Conservation (phyloP, 495 filamentous ascomycete species). For the Antarctomyces pellizariae region DNA sequence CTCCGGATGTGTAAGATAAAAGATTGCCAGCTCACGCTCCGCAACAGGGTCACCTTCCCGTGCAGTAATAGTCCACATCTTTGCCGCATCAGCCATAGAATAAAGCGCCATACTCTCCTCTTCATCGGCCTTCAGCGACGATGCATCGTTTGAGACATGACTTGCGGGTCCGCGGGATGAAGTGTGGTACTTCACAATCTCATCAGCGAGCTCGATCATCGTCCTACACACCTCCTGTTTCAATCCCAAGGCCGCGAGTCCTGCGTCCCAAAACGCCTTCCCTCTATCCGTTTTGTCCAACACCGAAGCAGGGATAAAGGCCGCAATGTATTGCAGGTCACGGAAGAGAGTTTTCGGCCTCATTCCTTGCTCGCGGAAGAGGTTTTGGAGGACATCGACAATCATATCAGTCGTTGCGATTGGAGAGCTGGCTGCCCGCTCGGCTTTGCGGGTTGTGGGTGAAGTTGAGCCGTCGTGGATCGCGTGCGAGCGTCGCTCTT, state of each 20-base stretch:
- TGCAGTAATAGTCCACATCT: slow-evolving; percentile 85
- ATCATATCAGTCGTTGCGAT: slow-evolving; percentile 48
- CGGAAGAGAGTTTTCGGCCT: slow-evolving; percentile 84
- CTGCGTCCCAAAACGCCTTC: slow-evolving; percentile 88
- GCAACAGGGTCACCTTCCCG: slow-evolving; percentile 82
- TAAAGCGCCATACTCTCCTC: slow-evolving; percentile 18
- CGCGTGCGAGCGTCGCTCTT: slow-evolving; percentile 40
- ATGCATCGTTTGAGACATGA: slow-evolving; percentile 11
- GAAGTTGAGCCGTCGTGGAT: slow-evolving; percentile 15
- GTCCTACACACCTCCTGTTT: slow-evolving; percentile 77
- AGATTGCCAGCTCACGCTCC: slow-evolving; percentile 83
- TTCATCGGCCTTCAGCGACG: slow-evolving; percentile 6
- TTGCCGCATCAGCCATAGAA: slow-evolving; percentile 62
- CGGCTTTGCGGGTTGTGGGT: slow-evolving; percentile 17
- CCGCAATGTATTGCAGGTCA: slow-evolving; percentile 84
- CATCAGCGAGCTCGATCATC: slow-evolving; percentile 73
- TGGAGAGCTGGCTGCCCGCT: slow-evolving; percentile 19
- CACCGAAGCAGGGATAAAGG: slow-evolving; percentile 61
- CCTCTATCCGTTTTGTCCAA: slow-evolving; percentile 71
- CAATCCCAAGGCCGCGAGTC: slow-evolving; percentile 62
- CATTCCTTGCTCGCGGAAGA: slow-evolving; percentile 54
- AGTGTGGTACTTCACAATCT: slow-evolving; percentile 37
- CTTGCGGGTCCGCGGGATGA: slow-evolving; percentile 24
- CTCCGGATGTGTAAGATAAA: slow-evolving; percentile 85
- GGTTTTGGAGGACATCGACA: slow-evolving; percentile 49